Conservation (phyloP, 2,329 filamentous ascomycete species). For the Claviceps humidiphila region DNA sequence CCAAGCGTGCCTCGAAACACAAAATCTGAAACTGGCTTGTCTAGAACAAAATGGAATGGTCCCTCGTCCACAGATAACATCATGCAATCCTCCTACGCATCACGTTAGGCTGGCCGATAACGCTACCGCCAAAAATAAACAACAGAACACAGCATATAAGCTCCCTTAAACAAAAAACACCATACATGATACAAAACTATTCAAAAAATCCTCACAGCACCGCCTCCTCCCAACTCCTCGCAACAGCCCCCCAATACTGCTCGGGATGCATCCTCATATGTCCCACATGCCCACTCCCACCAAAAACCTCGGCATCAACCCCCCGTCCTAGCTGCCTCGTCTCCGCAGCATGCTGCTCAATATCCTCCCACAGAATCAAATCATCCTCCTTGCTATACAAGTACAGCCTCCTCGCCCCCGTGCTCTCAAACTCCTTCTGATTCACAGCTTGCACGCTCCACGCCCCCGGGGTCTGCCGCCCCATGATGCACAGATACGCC, state of each 20-base stretch:
- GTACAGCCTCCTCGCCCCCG: conserved; percentile 34
- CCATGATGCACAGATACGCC: conserved; percentile 20
- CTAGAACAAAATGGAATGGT: too few relatives aligned
- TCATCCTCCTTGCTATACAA: conserved; percentile 45
- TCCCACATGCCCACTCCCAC: conserved; percentile 46
- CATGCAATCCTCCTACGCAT: too few relatives aligned
- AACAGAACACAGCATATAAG: neutral
- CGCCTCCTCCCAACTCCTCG: conserved; percentile 13
- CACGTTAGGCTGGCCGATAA: too few relatives aligned
- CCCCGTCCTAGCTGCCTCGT: conserved; percentile 34
- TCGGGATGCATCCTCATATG: conserved; percentile 43
- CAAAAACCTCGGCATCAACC: conserved; percentile 38
- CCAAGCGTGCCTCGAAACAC: too few relatives aligned
- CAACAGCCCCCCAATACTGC: conserved; percentile 42
- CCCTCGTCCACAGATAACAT: too few relatives aligned
- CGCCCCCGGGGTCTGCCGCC: conserved; percentile 26
- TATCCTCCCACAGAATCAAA: conserved; percentile 41
- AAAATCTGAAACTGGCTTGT: too few relatives aligned
- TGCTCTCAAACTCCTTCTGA: conserved; percentile 22
- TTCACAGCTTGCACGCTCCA: conserved; percentile 25
- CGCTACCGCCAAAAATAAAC: neutral
- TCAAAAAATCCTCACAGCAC: neutral
- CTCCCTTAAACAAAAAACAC: neutral
- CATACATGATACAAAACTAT: neutral
- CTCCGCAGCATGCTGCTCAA: conserved; percentile 38